phyloP scores from a whole-genome alignment of 2,329 filamentous ascomycete genomes.

The Cordyceps sp. region DNA sequence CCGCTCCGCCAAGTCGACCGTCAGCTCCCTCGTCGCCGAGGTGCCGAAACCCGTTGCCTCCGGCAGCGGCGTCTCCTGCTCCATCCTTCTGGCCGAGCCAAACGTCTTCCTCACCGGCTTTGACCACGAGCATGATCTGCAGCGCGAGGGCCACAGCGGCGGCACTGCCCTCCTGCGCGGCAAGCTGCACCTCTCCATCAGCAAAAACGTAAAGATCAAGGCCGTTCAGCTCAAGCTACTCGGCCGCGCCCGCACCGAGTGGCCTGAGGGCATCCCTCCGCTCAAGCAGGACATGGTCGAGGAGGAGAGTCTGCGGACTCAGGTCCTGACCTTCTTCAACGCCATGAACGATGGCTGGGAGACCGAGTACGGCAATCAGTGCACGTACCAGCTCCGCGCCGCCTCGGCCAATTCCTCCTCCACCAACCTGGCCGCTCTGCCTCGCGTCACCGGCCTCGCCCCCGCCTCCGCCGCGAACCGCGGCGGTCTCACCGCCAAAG shows the following conservation, averaged over 20 bases:
- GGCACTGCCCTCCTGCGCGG: slow-evolving; percentile 77
- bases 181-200: slow-evolving; percentile 63
- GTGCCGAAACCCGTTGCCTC: slow-evolving; percentile 60
- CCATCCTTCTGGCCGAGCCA: slow-evolving; percentile 63
- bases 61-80: slow-evolving; percentile 58
- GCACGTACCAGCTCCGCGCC: slow-evolving; percentile 32
- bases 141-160: slow-evolving; percentile 39
- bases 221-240: slow-evolving; percentile 74
- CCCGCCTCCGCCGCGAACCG: slow-evolving; percentile 8
- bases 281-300: slow-evolving; percentile 71
- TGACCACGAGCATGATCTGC: slow-evolving; percentile 46
- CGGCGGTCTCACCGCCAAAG: slow-evolving; percentile 22
- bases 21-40: slow-evolving; percentile 35
- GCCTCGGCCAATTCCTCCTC: slow-evolving; percentile 17
- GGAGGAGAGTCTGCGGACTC: slow-evolving; percentile 71
- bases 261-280: slow-evolving; percentile 91
- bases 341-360: slow-evolving; percentile 46
- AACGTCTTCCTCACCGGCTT: slow-evolving; percentile 67
- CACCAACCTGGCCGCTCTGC: slow-evolving; percentile 12
- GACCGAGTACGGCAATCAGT: slow-evolving; percentile 46
- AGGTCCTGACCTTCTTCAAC: slow-evolving; percentile 88
- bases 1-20: slow-evolving; percentile 31
- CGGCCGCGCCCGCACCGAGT: slow-evolving; percentile 77
- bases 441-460: slow-evolving; percentile 5
- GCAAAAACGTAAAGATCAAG: slow-evolving; percentile 87